Conservation (phyloP, 352 stramenopile genomes). For the Pythium rishiriense region DNA sequence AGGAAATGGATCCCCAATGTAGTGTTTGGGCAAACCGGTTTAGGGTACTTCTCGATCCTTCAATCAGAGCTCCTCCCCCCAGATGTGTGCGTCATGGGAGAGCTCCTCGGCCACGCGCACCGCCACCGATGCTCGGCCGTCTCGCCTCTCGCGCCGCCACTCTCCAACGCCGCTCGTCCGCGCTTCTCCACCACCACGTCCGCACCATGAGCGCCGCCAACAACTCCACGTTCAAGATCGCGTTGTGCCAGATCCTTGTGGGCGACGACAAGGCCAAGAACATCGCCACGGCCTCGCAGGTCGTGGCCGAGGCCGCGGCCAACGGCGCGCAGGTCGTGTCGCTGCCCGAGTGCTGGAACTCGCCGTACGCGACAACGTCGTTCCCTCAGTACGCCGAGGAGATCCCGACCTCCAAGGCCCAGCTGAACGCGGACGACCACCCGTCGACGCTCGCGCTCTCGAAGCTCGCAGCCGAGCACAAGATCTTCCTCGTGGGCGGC, state of each 20-base stretch:
- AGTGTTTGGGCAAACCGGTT: slow-evolving; percentile 32
- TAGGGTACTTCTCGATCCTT: slow-evolving; percentile 8
- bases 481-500: slow-evolving; percentile 96
- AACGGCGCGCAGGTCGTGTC: slow-evolving; percentile 89
- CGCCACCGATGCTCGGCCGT: slow-evolving; percentile 21
- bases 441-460: slow-evolving; percentile 89
- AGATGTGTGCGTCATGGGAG: neutral
- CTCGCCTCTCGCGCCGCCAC: slow-evolving; percentile 23
- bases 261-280: slow-evolving; percentile 84
- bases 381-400: slow-evolving; percentile 98
- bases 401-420: slow-evolving; percentile 80
- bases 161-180: slow-evolving; percentile 25
- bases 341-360: slow-evolving; percentile 96
- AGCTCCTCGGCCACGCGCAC: neutral
- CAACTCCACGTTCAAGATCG: slow-evolving; percentile 84
- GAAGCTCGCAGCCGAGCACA: slow-evolving; percentile 85
- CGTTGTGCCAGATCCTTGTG: slow-evolving; percentile 96
- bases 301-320: slow-evolving; percentile 61
- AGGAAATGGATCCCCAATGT: slow-evolving; percentile 21
- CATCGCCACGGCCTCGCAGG: slow-evolving; percentile 72
- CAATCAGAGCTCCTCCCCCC: neutral
- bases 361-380: slow-evolving; percentile 95
- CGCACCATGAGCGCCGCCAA: slow-evolving; percentile 21
- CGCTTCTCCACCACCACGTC: neutral
- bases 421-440: slow-evolving; percentile 61